Percentiles rank a stretch among this genome's conserved stretches.
Conservation (phyloP, 306 rosid species). For the Leucaena leucocephala region DNA sequence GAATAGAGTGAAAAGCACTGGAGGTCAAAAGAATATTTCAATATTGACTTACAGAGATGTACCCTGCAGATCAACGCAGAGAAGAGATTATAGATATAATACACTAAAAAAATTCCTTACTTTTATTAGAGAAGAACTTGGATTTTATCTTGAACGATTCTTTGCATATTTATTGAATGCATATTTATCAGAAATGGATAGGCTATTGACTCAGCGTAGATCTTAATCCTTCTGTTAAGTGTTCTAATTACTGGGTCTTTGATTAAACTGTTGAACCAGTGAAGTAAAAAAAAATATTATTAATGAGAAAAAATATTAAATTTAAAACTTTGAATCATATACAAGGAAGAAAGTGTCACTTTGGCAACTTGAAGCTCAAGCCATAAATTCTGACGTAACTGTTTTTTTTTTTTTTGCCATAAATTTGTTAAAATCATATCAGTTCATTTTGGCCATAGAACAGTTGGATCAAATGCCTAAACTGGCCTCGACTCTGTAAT, state of each 20-base stretch:
- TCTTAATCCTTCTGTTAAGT: background rate
- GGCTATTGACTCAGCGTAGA: too few relatives aligned
- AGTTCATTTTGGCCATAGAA: background rate
- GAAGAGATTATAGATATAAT: constrained; percentile 13
- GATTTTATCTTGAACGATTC: constrained; percentile 1
- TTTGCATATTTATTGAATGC: background rate
- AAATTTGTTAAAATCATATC: background rate
- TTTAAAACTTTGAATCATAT: background rate
- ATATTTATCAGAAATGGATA: background rate
- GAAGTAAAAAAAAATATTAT: background rate
- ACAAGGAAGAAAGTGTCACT: background rate
- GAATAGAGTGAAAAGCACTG: background rate
- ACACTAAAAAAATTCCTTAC: background rate
- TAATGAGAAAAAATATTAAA: background rate
- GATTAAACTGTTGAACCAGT: background rate
- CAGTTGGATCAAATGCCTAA: background rate
- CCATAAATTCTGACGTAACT: background rate
- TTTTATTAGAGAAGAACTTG: background rate
- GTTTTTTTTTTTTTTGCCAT: background rate
- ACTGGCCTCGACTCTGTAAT: background rate
- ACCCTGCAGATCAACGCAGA: background rate
- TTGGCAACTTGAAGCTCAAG: background rate
- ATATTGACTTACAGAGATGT: background rate
- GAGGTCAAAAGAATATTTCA: background rate
- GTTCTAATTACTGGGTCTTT: background rate